These are phyloP conservation scores for Brassica rapa DNA, from an alignment of 345 rosid genomes.

Conservation along the genomic window DNA sequence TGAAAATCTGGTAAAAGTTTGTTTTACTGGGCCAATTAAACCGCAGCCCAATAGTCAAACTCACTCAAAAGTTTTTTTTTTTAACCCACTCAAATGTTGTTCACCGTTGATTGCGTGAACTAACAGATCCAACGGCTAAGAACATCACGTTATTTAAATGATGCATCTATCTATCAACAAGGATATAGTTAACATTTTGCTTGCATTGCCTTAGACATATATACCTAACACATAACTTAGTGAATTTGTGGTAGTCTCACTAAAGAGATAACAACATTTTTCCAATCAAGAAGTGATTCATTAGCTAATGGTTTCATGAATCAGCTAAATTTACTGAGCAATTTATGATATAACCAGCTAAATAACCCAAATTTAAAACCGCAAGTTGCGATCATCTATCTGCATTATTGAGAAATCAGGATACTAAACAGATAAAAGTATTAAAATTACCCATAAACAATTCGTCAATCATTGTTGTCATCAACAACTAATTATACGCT, in stretches of 20 bases:
- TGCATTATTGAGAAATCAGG: not conserved
- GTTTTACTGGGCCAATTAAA: slow-evolving; percentile 35
- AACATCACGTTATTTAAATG: slow-evolving; percentile 29
- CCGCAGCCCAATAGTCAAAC: slow-evolving; percentile 9
- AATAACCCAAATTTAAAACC: not conserved
- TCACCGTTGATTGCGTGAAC: slow-evolving; percentile 34
- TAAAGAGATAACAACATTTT: slow-evolving; percentile 1
- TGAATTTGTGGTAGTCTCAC: not conserved
- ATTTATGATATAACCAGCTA: not conserved
- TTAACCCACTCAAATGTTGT: not conserved
- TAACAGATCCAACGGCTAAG: slow-evolving; percentile 39
- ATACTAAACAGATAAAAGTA: not conserved
- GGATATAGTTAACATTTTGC: not conserved
- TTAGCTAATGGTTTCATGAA: slow-evolving; percentile 5
- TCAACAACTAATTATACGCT: slow-evolving; percentile 23
- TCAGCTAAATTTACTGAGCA: not conserved
- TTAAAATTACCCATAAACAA: not conserved
- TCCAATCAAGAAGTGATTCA: slow-evolving; percentile 11
- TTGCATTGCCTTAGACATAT: not conserved
- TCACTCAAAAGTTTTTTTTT: not conserved
- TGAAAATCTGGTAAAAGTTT: slow-evolving; percentile 1
- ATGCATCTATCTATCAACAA: not conserved
- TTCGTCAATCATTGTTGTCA: slow-evolving; percentile 18
- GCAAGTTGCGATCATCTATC: not conserved
- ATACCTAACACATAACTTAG: not conserved